These are phyloP conservation scores for Zopfochytrium polystomum DNA, from an alignment of 371 early-diverging fungal species.

Conservation along the genomic window DNA sequence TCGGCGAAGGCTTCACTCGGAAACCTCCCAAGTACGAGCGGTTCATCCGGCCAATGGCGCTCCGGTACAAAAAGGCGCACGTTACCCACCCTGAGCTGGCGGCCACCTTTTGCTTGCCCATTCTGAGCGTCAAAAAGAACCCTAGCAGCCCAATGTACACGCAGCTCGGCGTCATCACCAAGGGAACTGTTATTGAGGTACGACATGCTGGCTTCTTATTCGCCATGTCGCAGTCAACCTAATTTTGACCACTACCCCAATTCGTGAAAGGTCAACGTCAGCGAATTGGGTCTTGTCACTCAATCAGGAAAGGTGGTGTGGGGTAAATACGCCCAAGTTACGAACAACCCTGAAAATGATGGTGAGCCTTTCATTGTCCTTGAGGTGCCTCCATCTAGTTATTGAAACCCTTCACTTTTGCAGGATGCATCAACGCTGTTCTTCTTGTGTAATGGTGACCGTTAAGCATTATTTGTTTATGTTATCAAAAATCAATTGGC, in stretches of 20 bases:
- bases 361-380: conserved; percentile 23
- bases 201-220: conserved; percentile 11
- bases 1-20: conserved; percentile 98
- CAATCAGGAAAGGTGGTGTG: conserved; percentile 99
- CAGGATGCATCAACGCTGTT: conserved; percentile 86
- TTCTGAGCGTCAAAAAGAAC: conserved; percentile 99
- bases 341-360: conserved; percentile 83
- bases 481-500: no score
- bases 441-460: conserved; percentile 71
- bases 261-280: conserved; percentile 68
- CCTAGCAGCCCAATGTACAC: conserved; percentile 98
- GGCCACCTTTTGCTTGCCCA: conserved; percentile 98
- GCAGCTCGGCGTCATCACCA: conserved; percentile 97
- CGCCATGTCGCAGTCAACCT: no score
- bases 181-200: conserved; percentile 99
- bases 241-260: neutral
- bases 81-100: conserved; percentile 99
- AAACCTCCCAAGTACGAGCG: conserved; percentile 99
- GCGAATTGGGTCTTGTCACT: conserved; percentile 98
- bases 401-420: neutral
- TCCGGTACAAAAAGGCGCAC: conserved; percentile 99
- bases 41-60: conserved; percentile 98
- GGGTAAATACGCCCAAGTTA: conserved; percentile 99
- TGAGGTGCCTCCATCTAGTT: neutral
- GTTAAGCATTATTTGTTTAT: neutral